Conservation (phyloP, 2,329 filamentous ascomycete species). For the Trichoderma koningii region DNA sequence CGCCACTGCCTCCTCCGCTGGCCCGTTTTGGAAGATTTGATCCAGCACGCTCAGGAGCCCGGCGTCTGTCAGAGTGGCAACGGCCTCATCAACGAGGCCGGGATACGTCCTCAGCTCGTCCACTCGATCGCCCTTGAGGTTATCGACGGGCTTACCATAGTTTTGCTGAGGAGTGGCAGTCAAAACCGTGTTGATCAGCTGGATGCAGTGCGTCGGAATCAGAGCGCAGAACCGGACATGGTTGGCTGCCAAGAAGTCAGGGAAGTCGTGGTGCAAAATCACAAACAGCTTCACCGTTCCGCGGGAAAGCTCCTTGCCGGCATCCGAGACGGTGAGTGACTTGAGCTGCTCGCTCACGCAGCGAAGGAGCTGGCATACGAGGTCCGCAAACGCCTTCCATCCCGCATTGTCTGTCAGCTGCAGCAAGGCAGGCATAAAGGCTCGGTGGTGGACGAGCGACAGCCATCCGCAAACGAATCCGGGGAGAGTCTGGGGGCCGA, state of each 20-base stretch:
- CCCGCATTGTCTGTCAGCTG: conserved; percentile 66
- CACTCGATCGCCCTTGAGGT: conserved; percentile 73
- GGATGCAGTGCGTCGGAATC: conserved; percentile 80
- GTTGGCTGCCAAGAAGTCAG: conserved; percentile 87
- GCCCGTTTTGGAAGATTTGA: conserved; percentile 60
- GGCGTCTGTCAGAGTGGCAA: conserved; percentile 53
- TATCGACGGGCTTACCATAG: conserved; percentile 68
- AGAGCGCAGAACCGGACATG: conserved; percentile 79
- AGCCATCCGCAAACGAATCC: conserved; percentile 87
- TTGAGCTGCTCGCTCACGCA: conserved; percentile 82
- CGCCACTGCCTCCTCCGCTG: conserved; percentile 71
- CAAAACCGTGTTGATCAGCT: conserved; percentile 85
- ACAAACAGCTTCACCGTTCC: conserved; percentile 80
- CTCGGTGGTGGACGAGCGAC: conserved; percentile 76
- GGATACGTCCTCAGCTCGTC: conserved; percentile 73
- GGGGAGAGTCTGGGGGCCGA: conserved; percentile 77
- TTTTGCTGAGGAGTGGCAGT: conserved; percentile 73
- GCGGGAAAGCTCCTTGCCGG: conserved; percentile 81
- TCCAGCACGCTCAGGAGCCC: conserved; percentile 64
- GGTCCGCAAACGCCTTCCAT: conserved; percentile 74
- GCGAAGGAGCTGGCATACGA: conserved; percentile 70
- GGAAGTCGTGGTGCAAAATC: conserved; percentile 89
- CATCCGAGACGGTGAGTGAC: conserved; percentile 64
- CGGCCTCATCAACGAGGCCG: conserved; percentile 64
- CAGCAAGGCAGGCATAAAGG: conserved; percentile 79